A percentile compares a stretch with the other conserved stretches of the same genome.
phyloP scores from a whole-genome alignment of 345 rosid genomes.

The Anastatica hierochuntica region DNA sequence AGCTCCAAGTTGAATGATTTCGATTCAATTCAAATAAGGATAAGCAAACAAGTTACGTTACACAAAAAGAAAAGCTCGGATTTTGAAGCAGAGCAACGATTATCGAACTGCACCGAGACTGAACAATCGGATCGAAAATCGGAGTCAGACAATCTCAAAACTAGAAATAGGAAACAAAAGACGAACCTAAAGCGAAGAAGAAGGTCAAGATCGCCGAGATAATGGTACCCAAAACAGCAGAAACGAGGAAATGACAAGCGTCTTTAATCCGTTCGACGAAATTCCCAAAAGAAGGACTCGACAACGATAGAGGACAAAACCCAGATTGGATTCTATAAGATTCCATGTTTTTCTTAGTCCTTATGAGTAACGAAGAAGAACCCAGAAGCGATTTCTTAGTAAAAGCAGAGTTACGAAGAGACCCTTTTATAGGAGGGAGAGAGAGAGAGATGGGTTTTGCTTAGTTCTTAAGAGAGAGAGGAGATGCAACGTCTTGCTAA shows the following conservation, averaged over 20 bases:
- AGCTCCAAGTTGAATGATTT: not conserved
- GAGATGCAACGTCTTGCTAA: slow-evolving; percentile 31
- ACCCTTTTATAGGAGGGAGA: not conserved
- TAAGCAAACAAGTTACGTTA: too few relatives aligned
- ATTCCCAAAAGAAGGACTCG: slow-evolving; percentile 29
- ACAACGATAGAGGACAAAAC: slow-evolving; percentile 20
- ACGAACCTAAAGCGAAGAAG: slow-evolving; percentile 87
- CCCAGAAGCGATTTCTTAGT: not conserved
- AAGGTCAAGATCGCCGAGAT: slow-evolving; percentile 93
- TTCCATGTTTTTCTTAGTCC: slow-evolving; percentile 33
- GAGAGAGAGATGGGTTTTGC: slow-evolving; percentile 20
- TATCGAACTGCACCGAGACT: too few relatives aligned
- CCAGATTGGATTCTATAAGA: slow-evolving; percentile 48
- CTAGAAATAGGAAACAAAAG: too few relatives aligned
- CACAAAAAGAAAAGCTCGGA: not conserved
- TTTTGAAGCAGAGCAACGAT: too few relatives aligned
- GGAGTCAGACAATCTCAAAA: too few relatives aligned
- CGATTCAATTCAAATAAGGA: not conserved
- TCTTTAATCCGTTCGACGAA: slow-evolving; percentile 50
- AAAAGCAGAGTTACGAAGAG: slow-evolving; percentile 18
- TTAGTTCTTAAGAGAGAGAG: slow-evolving; percentile 35
- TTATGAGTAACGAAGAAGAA: too few relatives aligned
- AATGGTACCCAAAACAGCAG: slow-evolving; percentile 71
- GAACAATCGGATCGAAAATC: too few relatives aligned
- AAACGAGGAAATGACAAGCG: slow-evolving; percentile 48